Percentiles rank a stretch among this genome's conserved stretches.
phyloP scores from a whole-genome alignment of 2,329 filamentous ascomycete genomes.

The Pseudopithomyces maydicus region DNA sequence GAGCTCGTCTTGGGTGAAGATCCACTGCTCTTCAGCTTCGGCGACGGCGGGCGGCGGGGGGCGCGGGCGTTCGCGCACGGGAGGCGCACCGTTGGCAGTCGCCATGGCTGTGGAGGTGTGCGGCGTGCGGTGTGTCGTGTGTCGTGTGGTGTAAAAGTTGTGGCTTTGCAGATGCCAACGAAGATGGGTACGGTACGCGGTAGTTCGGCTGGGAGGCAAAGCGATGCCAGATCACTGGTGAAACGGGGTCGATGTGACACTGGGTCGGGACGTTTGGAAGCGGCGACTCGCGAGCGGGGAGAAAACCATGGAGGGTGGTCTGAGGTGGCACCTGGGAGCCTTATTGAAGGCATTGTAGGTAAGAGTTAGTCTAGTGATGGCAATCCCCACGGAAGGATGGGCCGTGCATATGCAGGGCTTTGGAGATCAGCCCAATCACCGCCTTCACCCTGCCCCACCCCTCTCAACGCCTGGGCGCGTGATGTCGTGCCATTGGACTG shows the following conservation, averaged over 20 bases:
- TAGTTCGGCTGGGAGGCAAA: neutral
- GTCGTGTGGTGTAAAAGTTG: neutral
- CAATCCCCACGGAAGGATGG: neutral
- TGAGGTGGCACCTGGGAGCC: neutral
- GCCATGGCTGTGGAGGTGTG: constrained; percentile 29
- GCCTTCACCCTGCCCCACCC: neutral
- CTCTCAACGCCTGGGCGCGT: too few relatives aligned
- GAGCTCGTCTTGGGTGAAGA: constrained; percentile 84
- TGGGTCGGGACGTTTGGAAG: neutral
- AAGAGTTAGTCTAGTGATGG: neutral
- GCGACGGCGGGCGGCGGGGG: constrained; percentile 54
- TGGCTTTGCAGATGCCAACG: neutral
- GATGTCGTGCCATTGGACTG: too few relatives aligned
- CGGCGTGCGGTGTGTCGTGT: neutral
- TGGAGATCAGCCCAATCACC: neutral
- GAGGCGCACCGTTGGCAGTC: constrained; percentile 26
- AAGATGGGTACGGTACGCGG: neutral
- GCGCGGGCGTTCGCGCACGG: constrained; percentile 38
- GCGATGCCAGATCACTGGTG: neutral
- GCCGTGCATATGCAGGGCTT: constrained; percentile 5
- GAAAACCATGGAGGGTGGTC: neutral
- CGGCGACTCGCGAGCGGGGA: neutral
- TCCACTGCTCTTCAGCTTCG: constrained; percentile 76
- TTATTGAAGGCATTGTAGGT: neutral
- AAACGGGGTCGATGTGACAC: neutral